Evolutionary conservation across 768 basidiomycete species (phyloP).

Genomic region (Gymnopilus junonius): DNA sequence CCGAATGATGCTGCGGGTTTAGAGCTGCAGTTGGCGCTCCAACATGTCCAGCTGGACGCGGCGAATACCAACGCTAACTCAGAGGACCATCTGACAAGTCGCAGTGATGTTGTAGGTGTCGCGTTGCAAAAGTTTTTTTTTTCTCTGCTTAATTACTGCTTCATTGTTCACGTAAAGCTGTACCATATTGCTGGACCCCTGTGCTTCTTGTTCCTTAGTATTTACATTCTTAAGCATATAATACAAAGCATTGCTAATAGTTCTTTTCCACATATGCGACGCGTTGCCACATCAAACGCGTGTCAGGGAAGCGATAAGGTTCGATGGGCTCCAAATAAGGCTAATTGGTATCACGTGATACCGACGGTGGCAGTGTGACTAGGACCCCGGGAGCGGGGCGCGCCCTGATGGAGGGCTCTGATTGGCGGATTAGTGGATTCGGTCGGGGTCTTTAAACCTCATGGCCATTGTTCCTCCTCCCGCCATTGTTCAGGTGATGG

Average conservation of each 20-base stretch:
- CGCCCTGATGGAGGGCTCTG: conserved; percentile 15
- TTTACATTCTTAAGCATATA: background rate
- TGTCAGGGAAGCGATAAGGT: background rate
- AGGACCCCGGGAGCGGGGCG: conserved; percentile 28
- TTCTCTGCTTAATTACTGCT: background rate
- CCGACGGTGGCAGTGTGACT: conserved; percentile 36
- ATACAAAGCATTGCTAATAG: conserved; percentile 1
- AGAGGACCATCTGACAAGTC: conserved; percentile 12
- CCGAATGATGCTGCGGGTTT: background rate
- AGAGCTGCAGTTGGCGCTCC: background rate
- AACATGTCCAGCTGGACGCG: background rate
- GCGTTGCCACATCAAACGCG: conserved; percentile 1
- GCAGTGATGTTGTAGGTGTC: background rate
- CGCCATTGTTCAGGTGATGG: conserved; percentile 16
- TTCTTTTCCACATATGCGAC: background rate
- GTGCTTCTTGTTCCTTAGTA: conserved; percentile 4
- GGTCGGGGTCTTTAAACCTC: conserved; percentile 14
- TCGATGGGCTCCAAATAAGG: conserved; percentile 22
- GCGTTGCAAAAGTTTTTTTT: background rate
- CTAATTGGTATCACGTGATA: conserved; percentile 32
- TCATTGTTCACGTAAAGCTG: background rate
- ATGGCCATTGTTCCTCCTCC: conserved; percentile 39
- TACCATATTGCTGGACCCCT: background rate
- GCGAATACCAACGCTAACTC: conserved; percentile 3
- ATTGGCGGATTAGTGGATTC: conserved; percentile 24